These are phyloP conservation scores for Fusarium hainanense DNA, from an alignment of 2,329 filamentous ascomycete species.

Conservation along the genomic window DNA sequence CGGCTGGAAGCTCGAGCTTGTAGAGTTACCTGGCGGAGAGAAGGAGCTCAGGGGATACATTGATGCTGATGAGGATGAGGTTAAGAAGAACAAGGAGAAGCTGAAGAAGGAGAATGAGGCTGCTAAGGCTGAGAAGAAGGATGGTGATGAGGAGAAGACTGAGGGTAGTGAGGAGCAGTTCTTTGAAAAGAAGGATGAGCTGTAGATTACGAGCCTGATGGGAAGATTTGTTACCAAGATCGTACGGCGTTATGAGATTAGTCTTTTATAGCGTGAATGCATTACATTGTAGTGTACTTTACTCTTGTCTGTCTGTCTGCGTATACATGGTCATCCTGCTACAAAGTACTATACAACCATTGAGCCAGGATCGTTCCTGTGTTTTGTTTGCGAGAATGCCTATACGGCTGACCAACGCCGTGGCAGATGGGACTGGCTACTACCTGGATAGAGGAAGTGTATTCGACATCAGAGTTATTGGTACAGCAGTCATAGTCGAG, in stretches of 20 bases:
- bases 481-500: neutral
- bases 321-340: neutral
- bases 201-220: conserved; percentile 56
- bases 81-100: conserved; percentile 37
- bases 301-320: neutral
- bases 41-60: conserved; percentile 77
- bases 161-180: conserved; percentile 31
- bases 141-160: conserved; percentile 22
- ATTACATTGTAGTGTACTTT: neutral
- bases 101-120: conserved; percentile 30
- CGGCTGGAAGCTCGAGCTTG: conserved; percentile 83
- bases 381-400: neutral
- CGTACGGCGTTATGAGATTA: conserved; percentile 25
- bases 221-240: conserved; percentile 48
- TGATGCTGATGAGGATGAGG: conserved; percentile 62
- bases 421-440: neutral
- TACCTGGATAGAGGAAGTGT: neutral
- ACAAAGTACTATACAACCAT: neutral
- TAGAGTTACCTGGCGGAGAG: conserved; percentile 70
- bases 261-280: conserved; percentile 5
- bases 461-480: neutral
- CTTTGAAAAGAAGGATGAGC: conserved; percentile 30
- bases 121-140: conserved; percentile 33
- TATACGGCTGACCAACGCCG: neutral
- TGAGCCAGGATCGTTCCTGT: neutral